Evolutionary conservation across 805 yeast species (phyloP).

Genomic region (Ogataea philodendri): DNA sequence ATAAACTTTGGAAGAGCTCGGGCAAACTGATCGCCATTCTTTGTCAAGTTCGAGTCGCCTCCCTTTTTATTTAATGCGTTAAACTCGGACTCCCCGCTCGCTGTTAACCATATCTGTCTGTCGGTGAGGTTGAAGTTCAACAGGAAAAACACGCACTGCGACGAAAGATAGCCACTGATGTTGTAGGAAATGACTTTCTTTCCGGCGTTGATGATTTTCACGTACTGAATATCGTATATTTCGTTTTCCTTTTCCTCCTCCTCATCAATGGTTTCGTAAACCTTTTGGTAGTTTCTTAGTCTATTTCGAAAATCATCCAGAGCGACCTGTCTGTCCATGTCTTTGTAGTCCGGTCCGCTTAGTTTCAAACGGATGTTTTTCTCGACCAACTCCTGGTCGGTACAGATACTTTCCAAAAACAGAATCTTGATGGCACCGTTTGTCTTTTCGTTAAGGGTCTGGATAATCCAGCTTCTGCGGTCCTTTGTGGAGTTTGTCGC

Average conservation of each 20-base stretch:
- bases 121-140: slow-evolving; percentile 40
- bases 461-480: slow-evolving; percentile 41
- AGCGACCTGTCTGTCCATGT: slow-evolving; percentile 81
- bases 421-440: slow-evolving; percentile 37
- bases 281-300: slow-evolving; percentile 77
- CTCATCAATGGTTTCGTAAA: slow-evolving; percentile 87
- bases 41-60: slow-evolving; percentile 34
- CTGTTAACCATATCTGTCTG: slow-evolving; percentile 38
- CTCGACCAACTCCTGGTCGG: slow-evolving; percentile 74
- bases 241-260: slow-evolving; percentile 41
- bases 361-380: slow-evolving; percentile 81
- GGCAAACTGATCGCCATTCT: slow-evolving; percentile 33
- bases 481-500: slow-evolving; percentile 56
- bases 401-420: slow-evolving; percentile 76
- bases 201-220: slow-evolving; percentile 63
- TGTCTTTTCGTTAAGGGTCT: slow-evolving; percentile 36
- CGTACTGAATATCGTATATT: slow-evolving; percentile 50
- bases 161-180: slow-evolving; percentile 54
- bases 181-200: slow-evolving; percentile 55
- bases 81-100: slow-evolving; percentile 34
- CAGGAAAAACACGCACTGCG: slow-evolving; percentile 54
- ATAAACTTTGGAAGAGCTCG: slow-evolving; percentile 36
- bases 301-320: slow-evolving; percentile 79
- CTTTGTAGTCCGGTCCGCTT: slow-evolving; percentile 88
- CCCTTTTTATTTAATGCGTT: slow-evolving; percentile 31